These are phyloP conservation scores for Chionographis japonica DNA, from an alignment of 106 monocot genomes.

Conservation along the genomic window DNA sequence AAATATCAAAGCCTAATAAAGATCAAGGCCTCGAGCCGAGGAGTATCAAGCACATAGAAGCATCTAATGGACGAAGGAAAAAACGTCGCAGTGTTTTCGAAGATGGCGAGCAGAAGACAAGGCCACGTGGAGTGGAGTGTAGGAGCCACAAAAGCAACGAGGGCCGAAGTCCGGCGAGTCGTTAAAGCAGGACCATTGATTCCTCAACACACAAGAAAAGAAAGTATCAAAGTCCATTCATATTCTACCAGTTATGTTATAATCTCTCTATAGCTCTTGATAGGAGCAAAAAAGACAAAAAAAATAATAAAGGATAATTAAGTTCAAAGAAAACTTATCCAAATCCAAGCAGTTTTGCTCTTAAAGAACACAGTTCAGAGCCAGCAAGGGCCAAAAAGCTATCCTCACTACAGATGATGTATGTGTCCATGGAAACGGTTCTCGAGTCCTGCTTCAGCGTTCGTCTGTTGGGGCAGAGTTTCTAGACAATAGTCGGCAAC, in stretches of 20 bases:
- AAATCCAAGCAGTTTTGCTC: slow-evolving; percentile 34
- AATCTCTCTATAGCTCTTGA: background rate
- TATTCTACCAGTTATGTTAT: background rate
- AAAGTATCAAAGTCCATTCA: slow-evolving; percentile 29
- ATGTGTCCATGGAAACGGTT: background rate
- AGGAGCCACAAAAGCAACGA: slow-evolving; percentile 21
- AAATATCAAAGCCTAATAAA: background rate
- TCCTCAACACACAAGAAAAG: slow-evolving; percentile 33
- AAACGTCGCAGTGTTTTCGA: background rate
- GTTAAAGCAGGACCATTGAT: slow-evolving; percentile 32
- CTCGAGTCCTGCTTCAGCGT: slow-evolving; percentile 55
- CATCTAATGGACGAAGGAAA: slow-evolving; percentile 10
- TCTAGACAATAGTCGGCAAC: slow-evolving; percentile 11
- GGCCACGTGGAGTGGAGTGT: slow-evolving; percentile 19
- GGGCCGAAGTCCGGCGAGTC: slow-evolving; percentile 23
- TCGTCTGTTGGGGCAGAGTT: slow-evolving; percentile 30
- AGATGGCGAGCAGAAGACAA: slow-evolving; percentile 21
- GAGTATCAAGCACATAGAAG: slow-evolving; percentile 4
- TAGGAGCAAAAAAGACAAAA: background rate
- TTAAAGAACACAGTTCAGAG: slow-evolving; percentile 25
- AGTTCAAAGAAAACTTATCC: slow-evolving; percentile 39
- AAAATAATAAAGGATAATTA: slow-evolving; percentile 15
- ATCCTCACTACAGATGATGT: background rate
- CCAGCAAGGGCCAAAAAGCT: slow-evolving; percentile 5
- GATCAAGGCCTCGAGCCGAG: background rate